Percentiles rank a stretch among this genome's conserved stretches.
These are phyloP conservation scores for Triglochin maritima DNA, from an alignment of 106 monocot genomes.

Conservation along the genomic window DNA sequence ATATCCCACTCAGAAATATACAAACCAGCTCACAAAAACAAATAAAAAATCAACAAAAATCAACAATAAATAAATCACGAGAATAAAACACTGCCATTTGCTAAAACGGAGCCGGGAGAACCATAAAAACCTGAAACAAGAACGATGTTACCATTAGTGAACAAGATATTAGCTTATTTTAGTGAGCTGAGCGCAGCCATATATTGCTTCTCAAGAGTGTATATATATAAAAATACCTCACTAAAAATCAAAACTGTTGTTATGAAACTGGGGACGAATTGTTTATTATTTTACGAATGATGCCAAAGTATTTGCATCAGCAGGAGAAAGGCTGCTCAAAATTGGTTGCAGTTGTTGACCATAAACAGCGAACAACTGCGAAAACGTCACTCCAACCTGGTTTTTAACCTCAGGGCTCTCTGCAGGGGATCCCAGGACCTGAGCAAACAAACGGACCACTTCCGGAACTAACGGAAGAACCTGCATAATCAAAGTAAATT, in stretches of 20 bases:
- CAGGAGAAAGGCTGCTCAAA: constrained; percentile 48
- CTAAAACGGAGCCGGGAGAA: too few relatives aligned
- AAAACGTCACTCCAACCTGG: constrained; percentile 55
- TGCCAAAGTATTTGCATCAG: constrained; percentile 72
- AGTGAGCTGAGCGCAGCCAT: too few relatives aligned
- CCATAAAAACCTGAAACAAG: too few relatives aligned
- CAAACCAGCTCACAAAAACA: too few relatives aligned
- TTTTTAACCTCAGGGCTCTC: constrained; percentile 66
- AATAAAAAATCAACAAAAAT: too few relatives aligned
- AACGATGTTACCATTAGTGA: too few relatives aligned
- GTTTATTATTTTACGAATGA: constrained; percentile 33
- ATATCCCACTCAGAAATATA: too few relatives aligned
- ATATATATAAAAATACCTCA: neutral
- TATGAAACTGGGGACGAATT: neutral
- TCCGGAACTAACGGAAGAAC: constrained; percentile 77
- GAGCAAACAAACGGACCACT: constrained; percentile 63
- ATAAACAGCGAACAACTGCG: constrained; percentile 73
- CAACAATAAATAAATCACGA: too few relatives aligned
- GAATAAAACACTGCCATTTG: too few relatives aligned
- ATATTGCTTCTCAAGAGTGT: too few relatives aligned
- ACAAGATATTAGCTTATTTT: too few relatives aligned
- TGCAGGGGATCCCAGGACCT: constrained; percentile 51
- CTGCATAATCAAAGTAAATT: constrained; percentile 19
- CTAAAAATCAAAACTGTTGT: neutral
- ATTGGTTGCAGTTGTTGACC: constrained; percentile 90